Evolutionary conservation across 192 early-diverging fungal genomes (phyloP).

Genomic region (Oehlia diaphana): DNA sequence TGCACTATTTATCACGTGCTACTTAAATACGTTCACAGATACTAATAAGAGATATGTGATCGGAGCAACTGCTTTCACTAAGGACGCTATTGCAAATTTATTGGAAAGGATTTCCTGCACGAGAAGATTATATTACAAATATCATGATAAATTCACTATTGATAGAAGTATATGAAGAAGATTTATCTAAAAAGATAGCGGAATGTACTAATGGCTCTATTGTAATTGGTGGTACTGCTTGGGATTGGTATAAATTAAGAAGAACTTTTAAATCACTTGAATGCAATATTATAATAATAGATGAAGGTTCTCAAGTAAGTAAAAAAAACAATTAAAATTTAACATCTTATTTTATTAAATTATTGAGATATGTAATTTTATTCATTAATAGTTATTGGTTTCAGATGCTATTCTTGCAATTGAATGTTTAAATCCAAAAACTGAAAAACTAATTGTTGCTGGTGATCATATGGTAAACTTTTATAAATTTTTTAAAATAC

Average conservation of each 20-base stretch:
- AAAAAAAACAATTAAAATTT: background rate
- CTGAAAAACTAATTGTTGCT: constrained; percentile 45
- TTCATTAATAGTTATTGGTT: constrained; percentile 41
- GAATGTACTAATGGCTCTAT: constrained; percentile 9
- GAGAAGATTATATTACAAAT: too few relatives aligned
- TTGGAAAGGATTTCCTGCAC: constrained; percentile 34
- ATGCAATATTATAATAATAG: constrained; percentile 37
- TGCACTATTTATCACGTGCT: constrained; percentile 40
- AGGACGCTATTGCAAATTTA: constrained; percentile 45
- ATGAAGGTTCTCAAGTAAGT: constrained; percentile 38
- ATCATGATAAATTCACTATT: constrained; percentile 27
- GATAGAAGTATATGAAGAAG: background rate
- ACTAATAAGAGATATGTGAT: constrained; percentile 41
- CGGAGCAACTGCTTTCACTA: constrained; percentile 52
- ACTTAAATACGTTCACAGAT: constrained; percentile 26
- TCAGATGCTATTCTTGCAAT: constrained; percentile 45
- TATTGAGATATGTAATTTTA: constrained; percentile 18
- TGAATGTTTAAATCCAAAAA: constrained; percentile 37
- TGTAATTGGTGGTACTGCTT: constrained; percentile 39
- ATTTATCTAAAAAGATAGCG: background rate
- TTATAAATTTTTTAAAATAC: background rate
- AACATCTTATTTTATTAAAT: background rate
- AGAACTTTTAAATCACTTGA: constrained; percentile 14
- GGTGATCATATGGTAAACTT: constrained; percentile 33
- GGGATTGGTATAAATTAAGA: constrained; percentile 41